A percentile compares a stretch with the other conserved stretches of the same genome.
phyloP scores from a whole-genome alignment of 2,329 filamentous ascomycete genomes.

The Neonectria magnoliae region DNA sequence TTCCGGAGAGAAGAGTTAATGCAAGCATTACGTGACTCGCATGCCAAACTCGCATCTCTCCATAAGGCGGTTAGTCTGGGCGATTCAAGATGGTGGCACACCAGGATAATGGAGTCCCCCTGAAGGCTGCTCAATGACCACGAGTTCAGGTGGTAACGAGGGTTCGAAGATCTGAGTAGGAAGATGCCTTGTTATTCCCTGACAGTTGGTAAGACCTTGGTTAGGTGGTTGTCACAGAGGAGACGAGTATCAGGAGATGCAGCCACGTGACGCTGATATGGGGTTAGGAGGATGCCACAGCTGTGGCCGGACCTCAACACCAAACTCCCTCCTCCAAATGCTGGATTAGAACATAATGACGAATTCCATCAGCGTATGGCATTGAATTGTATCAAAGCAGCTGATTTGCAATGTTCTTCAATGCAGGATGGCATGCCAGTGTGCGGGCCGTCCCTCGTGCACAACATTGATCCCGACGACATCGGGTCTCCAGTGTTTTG shows the following conservation, averaged over 20 bases:
- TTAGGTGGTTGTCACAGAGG: background rate
- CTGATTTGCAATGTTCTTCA: background rate
- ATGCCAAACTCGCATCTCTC: slow-evolving; percentile 1
- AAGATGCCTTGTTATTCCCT: background rate
- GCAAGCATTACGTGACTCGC: slow-evolving; percentile 15
- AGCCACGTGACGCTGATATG: slow-evolving; percentile 22
- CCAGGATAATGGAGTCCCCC: background rate
- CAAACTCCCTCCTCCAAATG: background rate
- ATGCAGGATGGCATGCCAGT: background rate
- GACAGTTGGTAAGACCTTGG: background rate
- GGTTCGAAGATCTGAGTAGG: too few relatives aligned
- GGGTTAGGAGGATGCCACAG: slow-evolving; percentile 11
- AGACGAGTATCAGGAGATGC: slow-evolving; percentile 33
- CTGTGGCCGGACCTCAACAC: slow-evolving; percentile 5
- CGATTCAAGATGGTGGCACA: background rate
- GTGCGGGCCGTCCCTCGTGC: slow-evolving; percentile 10
- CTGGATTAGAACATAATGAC: background rate
- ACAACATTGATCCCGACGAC: background rate
- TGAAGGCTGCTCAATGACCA: background rate
- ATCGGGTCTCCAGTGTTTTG: background rate
- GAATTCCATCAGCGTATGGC: background rate
- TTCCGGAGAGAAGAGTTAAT: slow-evolving; percentile 15
- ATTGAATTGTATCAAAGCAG: background rate
- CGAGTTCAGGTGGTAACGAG: background rate
- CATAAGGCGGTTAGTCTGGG: slow-evolving; percentile 22